Evolutionary conservation across 2,329 filamentous ascomycete genomes (phyloP), one percentile per base, ranked within the genome.

Genomic region (Fusarium sublunatum): DNA sequence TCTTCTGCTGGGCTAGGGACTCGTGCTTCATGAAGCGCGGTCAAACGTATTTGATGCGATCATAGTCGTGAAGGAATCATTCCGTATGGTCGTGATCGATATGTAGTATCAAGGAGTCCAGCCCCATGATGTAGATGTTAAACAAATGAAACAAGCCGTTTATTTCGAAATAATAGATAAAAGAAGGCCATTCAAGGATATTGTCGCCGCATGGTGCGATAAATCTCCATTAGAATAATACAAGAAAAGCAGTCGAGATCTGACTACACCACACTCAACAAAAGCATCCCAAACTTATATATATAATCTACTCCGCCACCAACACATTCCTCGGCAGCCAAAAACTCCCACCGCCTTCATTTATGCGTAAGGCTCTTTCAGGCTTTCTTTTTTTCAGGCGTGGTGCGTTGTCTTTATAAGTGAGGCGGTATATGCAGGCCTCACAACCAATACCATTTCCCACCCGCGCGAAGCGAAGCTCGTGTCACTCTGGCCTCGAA

Each of bases 371-470:
- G 61, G 58, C 58, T 62, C 45, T 25, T 45, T 55, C 39, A 24
- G 28, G 41, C 12, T 12, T 35, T 34, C 49, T 26, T n/a, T 32
- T 19, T 58, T 58, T 51, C 56, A 65, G 34, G 55, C 55, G 58
- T 65, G 61, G 57, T 58, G 35, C 40, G 48, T 54, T 28, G 10
- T 36, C 36, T 26, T 55, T 64, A 25, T 52, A 65, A 65, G 62
- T 65, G 62, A 65, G 62, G 62, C 62, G 62, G 28, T 58, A 32
- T 26, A 59, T 66, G 53, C 58, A 65, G 58, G 62, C 58, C 49
- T 66, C 53, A 41, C 53, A 36, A 50, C 53, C 56, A 64, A 43
- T 53, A 29, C 44, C 45, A 61, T 45, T 43, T 39, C 36, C 41
- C 63, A 43, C 58, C 34, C 40, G 29, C 28, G 36, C 19, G 26